Base-by-base conservation (phyloP, 2,329 filamentous ascomycete genomes). In the Penicillium sp. region DNA sequence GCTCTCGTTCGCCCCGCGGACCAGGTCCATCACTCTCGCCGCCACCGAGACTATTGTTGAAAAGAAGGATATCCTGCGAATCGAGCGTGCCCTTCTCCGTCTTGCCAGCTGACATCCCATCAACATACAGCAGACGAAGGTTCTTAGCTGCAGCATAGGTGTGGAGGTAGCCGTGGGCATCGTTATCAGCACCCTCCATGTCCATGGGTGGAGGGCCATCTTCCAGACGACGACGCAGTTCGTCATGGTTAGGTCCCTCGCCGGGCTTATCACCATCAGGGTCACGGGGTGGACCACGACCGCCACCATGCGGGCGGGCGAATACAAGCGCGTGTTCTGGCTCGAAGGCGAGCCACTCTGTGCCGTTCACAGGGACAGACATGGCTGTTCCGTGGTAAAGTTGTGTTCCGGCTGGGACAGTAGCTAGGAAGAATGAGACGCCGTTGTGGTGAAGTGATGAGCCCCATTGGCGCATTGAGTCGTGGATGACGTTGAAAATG, bases 331-430 rank as follows among this genome's bases (percentile, higher is more conserved):
- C 86, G 70, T 92, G 89, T 63, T 92, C 88, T 3, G 87, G 81
- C 68, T 92, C 89, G 65, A 91, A 92, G 0, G 89, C 89, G 1
- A 92, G 76, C 88, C 89, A 91, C 64, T 91, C 85, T 3, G 79
- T 81, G 0, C 78, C 81, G 2, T 72, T 69, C 0, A 89, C 79
- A 0, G 78, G 75, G 1, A 79, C 70, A 0, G 75, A 61, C 0
- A 65, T 69, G 8, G 61, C 61, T 0, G 79, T 80, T 12, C 89
- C 89, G 66, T 92, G 89, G 64, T 90, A 89, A 9, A 91, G 70
- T 33, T 86, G 74, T 0, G 85, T 87, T 3, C 85, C 87, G 18
- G 77, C 75, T 0, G 88, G 87, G 0, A 92, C 80, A 0, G 79
- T 81, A 1, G 82, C 87, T 0, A 87, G 77, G 63, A 90, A 89